Evolutionary conservation across 352 stramenopile species (phyloP).

Genomic region (Phytophthora hybrid): DNA sequence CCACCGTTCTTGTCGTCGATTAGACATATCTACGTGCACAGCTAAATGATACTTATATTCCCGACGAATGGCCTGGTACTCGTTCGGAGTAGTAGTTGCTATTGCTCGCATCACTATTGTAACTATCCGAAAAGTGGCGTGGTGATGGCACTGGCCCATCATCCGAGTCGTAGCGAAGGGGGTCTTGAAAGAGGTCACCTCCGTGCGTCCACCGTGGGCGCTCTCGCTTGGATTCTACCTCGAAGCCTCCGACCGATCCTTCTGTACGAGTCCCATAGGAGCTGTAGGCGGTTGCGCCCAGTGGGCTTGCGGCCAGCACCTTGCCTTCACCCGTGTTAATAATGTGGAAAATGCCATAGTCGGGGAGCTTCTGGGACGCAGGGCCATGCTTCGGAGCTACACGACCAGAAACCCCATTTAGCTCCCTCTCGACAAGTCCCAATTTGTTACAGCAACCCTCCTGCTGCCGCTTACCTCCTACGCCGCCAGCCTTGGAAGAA

Average conservation of each 20-base stretch:
- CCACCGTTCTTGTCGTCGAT: background rate
- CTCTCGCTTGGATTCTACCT: constrained; percentile 51
- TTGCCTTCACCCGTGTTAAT: constrained; percentile 71
- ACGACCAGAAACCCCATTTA: constrained; percentile 8
- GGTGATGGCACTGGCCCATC: constrained; percentile 71
- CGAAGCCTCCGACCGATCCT: constrained; percentile 18
- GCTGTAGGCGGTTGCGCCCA: constrained; percentile 64
- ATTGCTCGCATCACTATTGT: constrained; percentile 72
- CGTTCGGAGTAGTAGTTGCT: constrained; percentile 48
- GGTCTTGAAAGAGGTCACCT: constrained; percentile 85
- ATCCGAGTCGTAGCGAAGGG: constrained; percentile 86
- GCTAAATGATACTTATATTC: constrained; percentile 29
- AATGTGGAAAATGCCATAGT: constrained; percentile 90
- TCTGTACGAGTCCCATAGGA: constrained; percentile 50
- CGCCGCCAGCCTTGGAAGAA: constrained; percentile 82
- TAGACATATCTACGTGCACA: background rate
- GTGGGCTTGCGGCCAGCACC: constrained; percentile 73
- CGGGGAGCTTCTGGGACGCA: constrained; percentile 69
- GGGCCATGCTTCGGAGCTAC: constrained; percentile 73
- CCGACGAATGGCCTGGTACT: constrained; percentile 28
- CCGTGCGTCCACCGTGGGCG: constrained; percentile 79
- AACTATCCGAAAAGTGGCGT: constrained; percentile 67
- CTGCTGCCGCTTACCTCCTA: constrained; percentile 59
- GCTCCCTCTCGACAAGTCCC: constrained; percentile 6
- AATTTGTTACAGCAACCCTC: background rate